phyloP scores from a whole-genome alignment of 2,329 filamentous ascomycete genomes.

The Trichoderma sp. region DNA sequence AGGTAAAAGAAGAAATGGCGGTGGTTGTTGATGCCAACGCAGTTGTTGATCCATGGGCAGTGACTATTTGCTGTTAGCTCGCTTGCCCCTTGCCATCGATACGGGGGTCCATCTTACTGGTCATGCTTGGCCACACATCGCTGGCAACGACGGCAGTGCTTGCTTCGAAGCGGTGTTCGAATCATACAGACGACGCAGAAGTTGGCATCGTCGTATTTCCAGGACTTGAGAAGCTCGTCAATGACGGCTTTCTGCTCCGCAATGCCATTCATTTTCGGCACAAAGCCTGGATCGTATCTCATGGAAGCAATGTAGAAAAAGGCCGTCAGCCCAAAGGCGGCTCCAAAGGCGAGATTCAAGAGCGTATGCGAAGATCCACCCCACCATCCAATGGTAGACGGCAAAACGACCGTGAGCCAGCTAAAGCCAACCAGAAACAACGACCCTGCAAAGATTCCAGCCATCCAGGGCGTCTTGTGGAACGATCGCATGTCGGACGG shows the following conservation, averaged over 20 bases:
- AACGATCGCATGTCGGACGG: conserved; percentile 86
- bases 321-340: conserved; percentile 64
- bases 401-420: conserved; percentile 75
- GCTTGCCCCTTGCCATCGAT: neutral
- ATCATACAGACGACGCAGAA: conserved; percentile 97
- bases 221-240: conserved; percentile 77
- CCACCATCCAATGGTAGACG: conserved; percentile 37
- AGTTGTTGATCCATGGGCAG: conserved; percentile 98
- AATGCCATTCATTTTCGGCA: conserved; percentile 86
- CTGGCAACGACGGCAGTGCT: conserved; percentile 89
- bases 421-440: conserved; percentile 77
- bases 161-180: conserved; percentile 86
- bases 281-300: conserved; percentile 86
- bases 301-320: conserved; percentile 91
- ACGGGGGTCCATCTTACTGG: conserved; percentile 63
- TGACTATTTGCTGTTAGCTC: conserved; percentile 59
- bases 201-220: conserved; percentile 91
- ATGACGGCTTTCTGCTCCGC: conserved; percentile 89
- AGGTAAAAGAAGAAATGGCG: conserved; percentile 94
- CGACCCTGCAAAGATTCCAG: conserved; percentile 88
- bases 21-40: conserved; percentile 92
- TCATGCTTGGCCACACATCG: conserved; percentile 96
- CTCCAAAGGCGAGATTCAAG: conserved; percentile 73
- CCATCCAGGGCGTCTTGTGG: conserved; percentile 90
- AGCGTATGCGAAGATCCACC: conserved; percentile 57